Conservation (phyloP, 345 rosid species). For the Clausena lansium region DNA sequence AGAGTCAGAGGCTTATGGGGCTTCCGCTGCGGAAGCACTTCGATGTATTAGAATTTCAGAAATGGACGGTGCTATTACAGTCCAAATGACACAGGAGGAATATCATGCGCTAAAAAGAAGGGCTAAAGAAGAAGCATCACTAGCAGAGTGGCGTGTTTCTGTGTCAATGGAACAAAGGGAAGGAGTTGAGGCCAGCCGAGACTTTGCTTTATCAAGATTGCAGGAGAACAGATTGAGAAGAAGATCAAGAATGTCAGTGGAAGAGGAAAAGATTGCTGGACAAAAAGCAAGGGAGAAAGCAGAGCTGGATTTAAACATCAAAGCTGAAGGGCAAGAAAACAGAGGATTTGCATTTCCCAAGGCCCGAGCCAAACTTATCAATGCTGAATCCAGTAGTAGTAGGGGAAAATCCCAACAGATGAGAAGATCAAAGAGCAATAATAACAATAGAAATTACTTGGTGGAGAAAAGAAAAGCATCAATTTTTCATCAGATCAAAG, state of each 20-base stretch:
- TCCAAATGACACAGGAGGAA: conserved; percentile 34
- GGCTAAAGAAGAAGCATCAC: conserved; percentile 44
- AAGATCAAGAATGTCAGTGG: neutral
- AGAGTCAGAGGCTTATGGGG: conserved; percentile 43
- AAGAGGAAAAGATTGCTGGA: neutral
- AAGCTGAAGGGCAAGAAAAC: conserved; percentile 3
- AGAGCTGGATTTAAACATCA: conserved; percentile 9
- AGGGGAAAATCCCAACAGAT: neutral
- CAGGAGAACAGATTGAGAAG: conserved; percentile 13
- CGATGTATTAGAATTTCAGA: conserved; percentile 23
- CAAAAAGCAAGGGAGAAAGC: conserved; percentile 5
- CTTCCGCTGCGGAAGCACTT: conserved; percentile 31
- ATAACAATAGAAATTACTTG: neutral
- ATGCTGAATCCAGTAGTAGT: neutral
- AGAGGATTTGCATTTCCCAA: conserved; percentile 24
- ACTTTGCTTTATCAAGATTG: conserved; percentile 31
- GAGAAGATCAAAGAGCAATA: conserved; percentile 18
- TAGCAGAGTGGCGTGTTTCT: conserved; percentile 43
- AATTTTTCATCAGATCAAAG: conserved; percentile 21
- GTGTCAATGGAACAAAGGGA: conserved; percentile 46
- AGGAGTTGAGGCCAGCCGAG: conserved; percentile 38
- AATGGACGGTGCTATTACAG: conserved; percentile 2
- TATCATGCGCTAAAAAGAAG: conserved; percentile 31
- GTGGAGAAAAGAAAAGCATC: conserved; percentile 26
- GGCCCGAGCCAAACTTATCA: conserved; percentile 24